Percentiles rank a stretch among this genome's conserved stretches.
Conservation (phyloP, 495 filamentous ascomycete genomes). For the Extremus antarcticus region DNA sequence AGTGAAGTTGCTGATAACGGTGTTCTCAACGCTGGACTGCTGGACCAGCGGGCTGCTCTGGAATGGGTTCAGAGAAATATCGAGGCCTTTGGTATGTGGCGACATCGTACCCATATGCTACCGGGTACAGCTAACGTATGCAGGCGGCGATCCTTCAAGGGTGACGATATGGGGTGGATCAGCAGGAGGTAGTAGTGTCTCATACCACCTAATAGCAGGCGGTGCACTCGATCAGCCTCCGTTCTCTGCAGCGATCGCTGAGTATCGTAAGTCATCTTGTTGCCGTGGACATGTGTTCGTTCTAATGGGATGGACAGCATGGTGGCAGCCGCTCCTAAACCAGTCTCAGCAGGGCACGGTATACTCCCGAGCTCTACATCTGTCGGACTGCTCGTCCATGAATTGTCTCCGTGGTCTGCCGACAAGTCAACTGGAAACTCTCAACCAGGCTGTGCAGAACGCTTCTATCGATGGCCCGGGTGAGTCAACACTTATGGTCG, state of each 20-base stretch:
- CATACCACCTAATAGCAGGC: conserved; percentile 20
- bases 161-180: conserved; percentile 28
- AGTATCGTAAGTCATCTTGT: conserved; percentile 1
- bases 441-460: conserved; percentile 12
- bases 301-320: neutral
- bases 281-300: too few species aligned
- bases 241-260: conserved; percentile 20
- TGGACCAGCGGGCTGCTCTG: conserved; percentile 30
- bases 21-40: conserved; percentile 28
- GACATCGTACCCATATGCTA: neutral
- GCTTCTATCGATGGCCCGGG: neutral
- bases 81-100: conserved; percentile 2
- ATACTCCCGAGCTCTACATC: conserved; percentile 7
- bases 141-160: conserved; percentile 14
- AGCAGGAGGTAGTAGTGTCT: conserved; percentile 20
- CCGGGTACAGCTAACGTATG: neutral
- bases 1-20: conserved; percentile 24
- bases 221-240: conserved; percentile 18
- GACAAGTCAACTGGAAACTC: neutral
- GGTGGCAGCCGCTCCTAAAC: conserved; percentile 22
- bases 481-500: neutral
- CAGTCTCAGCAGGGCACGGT: conserved; percentile 16
- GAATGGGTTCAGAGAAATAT: conserved; percentile 27
- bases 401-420: conserved; percentile 14
- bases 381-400: conserved; percentile 14